Evolutionary conservation across 2,329 filamentous ascomycete genomes (phyloP).

Genomic region (Aspergillus luchuensis): DNA sequence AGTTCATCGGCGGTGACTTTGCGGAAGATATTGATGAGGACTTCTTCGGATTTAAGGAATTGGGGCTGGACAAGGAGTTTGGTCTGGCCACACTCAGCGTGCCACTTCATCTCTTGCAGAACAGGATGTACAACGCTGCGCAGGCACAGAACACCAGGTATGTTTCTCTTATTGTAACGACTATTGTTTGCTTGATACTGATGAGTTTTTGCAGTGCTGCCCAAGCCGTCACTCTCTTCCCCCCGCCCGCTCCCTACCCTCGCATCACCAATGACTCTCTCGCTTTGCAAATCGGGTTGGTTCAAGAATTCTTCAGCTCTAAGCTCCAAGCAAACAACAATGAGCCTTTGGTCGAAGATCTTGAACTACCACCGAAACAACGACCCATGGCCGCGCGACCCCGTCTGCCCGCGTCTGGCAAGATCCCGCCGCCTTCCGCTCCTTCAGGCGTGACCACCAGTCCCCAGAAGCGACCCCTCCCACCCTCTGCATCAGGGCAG

Average conservation of each 20-base stretch:
- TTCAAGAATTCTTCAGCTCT: constrained; percentile 86
- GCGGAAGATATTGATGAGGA: constrained; percentile 97
- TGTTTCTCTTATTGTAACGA: constrained; percentile 23
- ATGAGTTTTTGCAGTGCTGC: constrained; percentile 27
- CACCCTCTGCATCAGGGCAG: constrained; percentile 28
- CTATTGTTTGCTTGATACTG: constrained; percentile 12
- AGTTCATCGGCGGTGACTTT: constrained; percentile 95
- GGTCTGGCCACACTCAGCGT: constrained; percentile 86
- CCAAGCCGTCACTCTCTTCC: constrained; percentile 60
- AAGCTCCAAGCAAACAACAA: constrained; percentile 84
- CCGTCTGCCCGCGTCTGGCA: constrained; percentile 49
- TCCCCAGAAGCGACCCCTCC: constrained; percentile 45
- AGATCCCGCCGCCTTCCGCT: constrained; percentile 42
- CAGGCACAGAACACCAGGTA: constrained; percentile 71
- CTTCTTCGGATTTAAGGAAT: constrained; percentile 96
- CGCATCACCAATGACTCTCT: constrained; percentile 79
- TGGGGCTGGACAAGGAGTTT: constrained; percentile 89
- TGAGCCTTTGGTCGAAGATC: constrained; percentile 85
- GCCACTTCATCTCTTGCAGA: constrained; percentile 89
- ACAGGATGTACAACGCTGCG: constrained; percentile 81
- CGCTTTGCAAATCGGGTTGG: constrained; percentile 77
- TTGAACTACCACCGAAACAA: constrained; percentile 92
- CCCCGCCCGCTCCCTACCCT: constrained; percentile 69
- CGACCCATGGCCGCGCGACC: constrained; percentile 53
- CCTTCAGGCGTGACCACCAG: constrained; percentile 37